phyloP scores from a whole-genome alignment of 2,329 filamentous ascomycete genomes.

The Gliomastix tumulicola region DNA sequence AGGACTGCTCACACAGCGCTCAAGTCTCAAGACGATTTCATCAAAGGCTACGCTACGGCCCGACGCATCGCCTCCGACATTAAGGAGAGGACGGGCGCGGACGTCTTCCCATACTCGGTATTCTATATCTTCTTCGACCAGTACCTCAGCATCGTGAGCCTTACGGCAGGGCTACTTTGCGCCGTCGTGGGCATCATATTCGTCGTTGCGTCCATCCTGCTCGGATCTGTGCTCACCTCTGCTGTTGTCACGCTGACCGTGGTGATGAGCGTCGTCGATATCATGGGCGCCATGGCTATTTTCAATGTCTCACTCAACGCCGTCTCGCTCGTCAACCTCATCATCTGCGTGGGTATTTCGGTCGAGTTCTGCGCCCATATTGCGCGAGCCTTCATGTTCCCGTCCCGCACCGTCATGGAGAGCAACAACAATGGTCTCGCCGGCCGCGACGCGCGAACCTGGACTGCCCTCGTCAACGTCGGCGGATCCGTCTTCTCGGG shows the following conservation, averaged over 20 bases:
- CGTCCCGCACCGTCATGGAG: constrained; percentile 74
- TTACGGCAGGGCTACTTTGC: constrained; percentile 74
- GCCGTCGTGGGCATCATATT: constrained; percentile 84
- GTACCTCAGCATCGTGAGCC: constrained; percentile 75
- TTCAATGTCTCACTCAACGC: constrained; percentile 88
- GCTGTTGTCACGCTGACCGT: constrained; percentile 80
- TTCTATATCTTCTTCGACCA: constrained; percentile 99
- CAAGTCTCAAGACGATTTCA: constrained; percentile 85
- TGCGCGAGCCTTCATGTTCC: constrained; percentile 92
- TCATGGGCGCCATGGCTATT: constrained; percentile 90
- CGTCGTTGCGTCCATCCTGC: constrained; percentile 66
- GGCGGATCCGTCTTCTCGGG: constrained; percentile 92
- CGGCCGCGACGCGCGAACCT: constrained; percentile 77
- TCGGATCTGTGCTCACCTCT: constrained; percentile 79
- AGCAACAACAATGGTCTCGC: constrained; percentile 67
- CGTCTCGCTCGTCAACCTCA: constrained; percentile 88
- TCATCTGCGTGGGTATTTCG: constrained; percentile 93
- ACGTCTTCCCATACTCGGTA: constrained; percentile 93
- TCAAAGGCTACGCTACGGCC: constrained; percentile 80
- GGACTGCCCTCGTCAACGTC: constrained; percentile 91
- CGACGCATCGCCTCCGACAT: constrained; percentile 80
- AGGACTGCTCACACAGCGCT: constrained; percentile 83
- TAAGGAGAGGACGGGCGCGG: constrained; percentile 60
- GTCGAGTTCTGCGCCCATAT: constrained; percentile 98
- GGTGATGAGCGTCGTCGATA: constrained; percentile 87